These are phyloP conservation scores for Penicillium waksmanii DNA, from an alignment of 495 filamentous ascomycete species.

Conservation along the genomic window DNA sequence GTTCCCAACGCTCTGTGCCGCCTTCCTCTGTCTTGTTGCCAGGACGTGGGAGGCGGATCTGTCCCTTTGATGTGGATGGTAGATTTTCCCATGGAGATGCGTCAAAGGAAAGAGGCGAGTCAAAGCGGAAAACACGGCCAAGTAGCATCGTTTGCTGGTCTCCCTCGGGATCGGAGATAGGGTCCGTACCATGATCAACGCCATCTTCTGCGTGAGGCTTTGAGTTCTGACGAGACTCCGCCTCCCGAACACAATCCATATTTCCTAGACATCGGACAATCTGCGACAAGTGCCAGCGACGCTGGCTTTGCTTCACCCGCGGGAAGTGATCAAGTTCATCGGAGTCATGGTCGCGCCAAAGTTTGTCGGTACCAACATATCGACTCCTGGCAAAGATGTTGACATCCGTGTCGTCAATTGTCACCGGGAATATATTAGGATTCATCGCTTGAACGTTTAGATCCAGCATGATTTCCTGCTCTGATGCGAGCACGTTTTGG, in stretches of 20 bases:
- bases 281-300: conserved; percentile 38
- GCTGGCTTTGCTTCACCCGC: conserved; percentile 40
- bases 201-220: conserved; percentile 31
- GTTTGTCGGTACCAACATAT: conserved; percentile 76
- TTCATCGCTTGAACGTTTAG: conserved; percentile 86
- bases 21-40: conserved; percentile 88
- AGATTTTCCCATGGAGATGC: conserved; percentile 77
- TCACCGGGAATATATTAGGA: conserved; percentile 86
- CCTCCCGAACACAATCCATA: conserved; percentile 25
- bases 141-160: conserved; percentile 84
- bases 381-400: conserved; percentile 93
- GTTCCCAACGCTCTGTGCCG: conserved; percentile 89
- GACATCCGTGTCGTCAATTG: conserved; percentile 80
- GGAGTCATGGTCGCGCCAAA: conserved; percentile 64
- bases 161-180: conserved; percentile 64
- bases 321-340: conserved; percentile 32
- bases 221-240: conserved; percentile 14
- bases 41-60: conserved; percentile 77
- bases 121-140: conserved; percentile 82
- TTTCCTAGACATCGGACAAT: conserved; percentile 34
- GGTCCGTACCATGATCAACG: conserved; percentile 73
- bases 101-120: conserved; percentile 85
- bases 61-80: conserved; percentile 70
- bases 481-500: conserved; percentile 86
- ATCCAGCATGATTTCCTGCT: conserved; percentile 96